These are phyloP conservation scores for Dothidotthia symphoricarpi DNA, from an alignment of 2,329 filamentous ascomycete genomes.

Conservation along the genomic window DNA sequence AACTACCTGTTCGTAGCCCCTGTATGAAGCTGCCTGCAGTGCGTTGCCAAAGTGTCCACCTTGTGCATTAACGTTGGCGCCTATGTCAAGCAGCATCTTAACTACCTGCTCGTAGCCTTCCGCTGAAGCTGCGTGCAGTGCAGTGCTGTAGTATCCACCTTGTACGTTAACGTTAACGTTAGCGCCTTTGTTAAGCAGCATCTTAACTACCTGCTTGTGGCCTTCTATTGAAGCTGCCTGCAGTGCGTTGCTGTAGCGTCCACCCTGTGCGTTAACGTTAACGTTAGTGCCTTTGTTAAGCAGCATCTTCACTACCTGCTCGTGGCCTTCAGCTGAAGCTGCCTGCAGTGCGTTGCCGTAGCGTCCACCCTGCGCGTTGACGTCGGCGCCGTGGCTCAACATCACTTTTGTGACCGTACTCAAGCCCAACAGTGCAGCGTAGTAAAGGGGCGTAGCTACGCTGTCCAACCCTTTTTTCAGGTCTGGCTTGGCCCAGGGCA, in stretches of 20 bases:
- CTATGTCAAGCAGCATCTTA: constrained; percentile 1
- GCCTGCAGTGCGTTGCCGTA: constrained; percentile 3
- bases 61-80: neutral
- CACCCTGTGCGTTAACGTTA: constrained; percentile 1
- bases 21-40: constrained; percentile 2
- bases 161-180: neutral
- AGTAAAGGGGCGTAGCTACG: constrained; percentile 21
- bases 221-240: neutral
- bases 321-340: neutral
- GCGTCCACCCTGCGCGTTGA: constrained; percentile 2
- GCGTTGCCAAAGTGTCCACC: constrained; percentile 2
- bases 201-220: constrained; percentile 1
- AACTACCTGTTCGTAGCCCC: constrained; percentile 1
- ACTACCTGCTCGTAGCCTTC: neutral
- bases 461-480: constrained; percentile 3
- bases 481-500: constrained; percentile 3
- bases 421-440: constrained; percentile 16
- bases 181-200: constrained; percentile 1
- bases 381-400: neutral
- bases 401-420: constrained; percentile 2
- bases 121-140: neutral
- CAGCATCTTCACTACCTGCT: constrained; percentile 3
- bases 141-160: neutral
- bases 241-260: constrained; percentile 1
- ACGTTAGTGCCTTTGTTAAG: neutral